Percentiles rank a stretch among this genome's conserved stretches.
Evolutionary conservation across 495 filamentous ascomycete species (phyloP).

Genomic region (Podospora pseudocomata): DNA sequence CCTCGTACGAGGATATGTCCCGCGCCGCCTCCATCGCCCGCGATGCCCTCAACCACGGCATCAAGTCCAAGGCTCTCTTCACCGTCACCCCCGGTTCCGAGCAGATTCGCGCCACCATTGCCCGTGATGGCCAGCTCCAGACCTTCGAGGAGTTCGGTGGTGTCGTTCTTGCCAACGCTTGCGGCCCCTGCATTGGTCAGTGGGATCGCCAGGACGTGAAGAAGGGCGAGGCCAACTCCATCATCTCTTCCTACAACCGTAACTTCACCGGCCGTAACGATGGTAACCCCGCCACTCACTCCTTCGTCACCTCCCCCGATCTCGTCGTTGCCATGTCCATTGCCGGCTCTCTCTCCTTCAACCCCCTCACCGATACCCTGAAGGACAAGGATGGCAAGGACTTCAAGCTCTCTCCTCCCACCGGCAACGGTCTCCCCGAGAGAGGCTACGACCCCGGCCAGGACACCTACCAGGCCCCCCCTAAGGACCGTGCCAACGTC

Average conservation of each 20-base stretch:
- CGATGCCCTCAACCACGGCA: constrained; percentile 87
- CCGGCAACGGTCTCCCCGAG: constrained; percentile 75
- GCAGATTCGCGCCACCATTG: constrained; percentile 95
- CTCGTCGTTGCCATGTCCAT: constrained; percentile 88
- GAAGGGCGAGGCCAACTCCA: constrained; percentile 87
- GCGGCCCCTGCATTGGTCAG: constrained; percentile 76
- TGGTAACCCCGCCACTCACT: constrained; percentile 96
- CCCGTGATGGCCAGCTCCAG: constrained; percentile 88
- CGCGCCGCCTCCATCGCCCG: constrained; percentile 91
- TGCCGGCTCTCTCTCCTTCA: constrained; percentile 91
- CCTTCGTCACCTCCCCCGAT: constrained; percentile 98
- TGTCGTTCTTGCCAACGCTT: constrained; percentile 94
- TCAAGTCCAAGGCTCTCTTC: constrained; percentile 93
- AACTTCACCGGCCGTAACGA: constrained; percentile 99
- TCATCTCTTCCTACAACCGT: constrained; percentile 45
- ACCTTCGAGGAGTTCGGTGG: constrained; percentile 98
- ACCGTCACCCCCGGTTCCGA: constrained; percentile 95
- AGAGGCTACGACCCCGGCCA: constrained; percentile 88
- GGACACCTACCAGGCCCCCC: constrained; percentile 97
- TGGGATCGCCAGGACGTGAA: constrained; percentile 94
- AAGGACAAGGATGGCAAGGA: constrained; percentile 98
- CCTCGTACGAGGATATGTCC: constrained; percentile 98
- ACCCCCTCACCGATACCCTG: constrained; percentile 88
- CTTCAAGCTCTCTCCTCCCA: constrained; percentile 77
- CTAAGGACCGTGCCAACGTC: constrained; percentile 67